These are phyloP conservation scores for Coemansia asiatica DNA, from an alignment of 192 early-diverging fungal genomes.

Conservation along the genomic window DNA sequence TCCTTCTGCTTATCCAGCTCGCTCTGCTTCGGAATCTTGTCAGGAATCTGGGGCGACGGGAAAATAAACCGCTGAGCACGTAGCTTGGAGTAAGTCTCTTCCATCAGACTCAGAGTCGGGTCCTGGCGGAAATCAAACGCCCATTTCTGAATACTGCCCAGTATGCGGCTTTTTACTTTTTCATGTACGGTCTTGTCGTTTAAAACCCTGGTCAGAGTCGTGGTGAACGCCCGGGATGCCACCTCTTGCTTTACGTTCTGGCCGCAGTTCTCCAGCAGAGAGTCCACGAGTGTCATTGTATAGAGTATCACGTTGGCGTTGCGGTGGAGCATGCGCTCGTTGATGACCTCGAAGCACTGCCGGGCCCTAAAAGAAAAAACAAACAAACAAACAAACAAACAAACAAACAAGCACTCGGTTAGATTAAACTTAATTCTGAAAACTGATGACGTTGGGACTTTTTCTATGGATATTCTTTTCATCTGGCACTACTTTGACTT, in stretches of 20 bases:
- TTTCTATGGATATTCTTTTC: neutral
- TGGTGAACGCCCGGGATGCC: slow-evolving; percentile 81
- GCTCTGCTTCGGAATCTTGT: slow-evolving; percentile 67
- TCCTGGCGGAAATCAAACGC: slow-evolving; percentile 80
- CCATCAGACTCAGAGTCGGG: slow-evolving; percentile 76
- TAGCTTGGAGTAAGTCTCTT: slow-evolving; percentile 65
- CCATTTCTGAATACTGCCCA: slow-evolving; percentile 92
- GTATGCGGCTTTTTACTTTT: slow-evolving; percentile 74
- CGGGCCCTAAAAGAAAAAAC: slow-evolving; percentile 54
- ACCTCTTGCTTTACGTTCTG: slow-evolving; percentile 78
- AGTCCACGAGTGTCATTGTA: slow-evolving; percentile 75
- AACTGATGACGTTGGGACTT: neutral
- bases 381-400: neutral
- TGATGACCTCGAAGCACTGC: slow-evolving; percentile 68
- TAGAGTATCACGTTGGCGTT: slow-evolving; percentile 83
- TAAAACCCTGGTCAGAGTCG: slow-evolving; percentile 71
- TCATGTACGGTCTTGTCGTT: slow-evolving; percentile 76
- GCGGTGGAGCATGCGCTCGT: slow-evolving; percentile 69
- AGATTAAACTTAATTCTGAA: neutral
- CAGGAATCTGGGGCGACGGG: slow-evolving; percentile 78
- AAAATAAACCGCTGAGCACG: slow-evolving; percentile 59
- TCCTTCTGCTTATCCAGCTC: slow-evolving; percentile 87
- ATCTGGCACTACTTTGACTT: no score
- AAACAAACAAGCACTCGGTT: neutral
- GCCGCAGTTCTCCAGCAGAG: slow-evolving; percentile 90